Percentiles rank a stretch among this genome's conserved stretches.
Conservation (phyloP, 768 basidiomycete genomes). For the Leccinum arenicola region DNA sequence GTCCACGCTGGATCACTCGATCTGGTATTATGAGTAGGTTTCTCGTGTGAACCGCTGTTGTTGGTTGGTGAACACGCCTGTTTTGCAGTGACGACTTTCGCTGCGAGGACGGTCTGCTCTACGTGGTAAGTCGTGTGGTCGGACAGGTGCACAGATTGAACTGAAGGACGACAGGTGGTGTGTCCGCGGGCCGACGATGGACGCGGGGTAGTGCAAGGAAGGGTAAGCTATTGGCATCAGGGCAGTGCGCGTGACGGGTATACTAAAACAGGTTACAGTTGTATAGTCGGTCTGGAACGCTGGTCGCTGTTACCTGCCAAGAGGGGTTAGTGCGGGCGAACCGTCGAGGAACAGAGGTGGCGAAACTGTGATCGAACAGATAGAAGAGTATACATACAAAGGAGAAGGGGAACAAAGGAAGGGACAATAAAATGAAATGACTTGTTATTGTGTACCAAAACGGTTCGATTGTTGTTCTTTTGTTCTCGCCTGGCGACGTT, state of each 20-base stretch:
- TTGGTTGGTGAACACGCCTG: constrained; percentile 1
- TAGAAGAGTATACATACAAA: constrained; percentile 13
- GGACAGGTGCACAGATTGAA: not conserved
- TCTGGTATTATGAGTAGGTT: constrained; percentile 74
- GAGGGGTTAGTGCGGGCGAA: constrained; percentile 74
- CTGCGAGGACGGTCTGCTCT: constrained; percentile 78
- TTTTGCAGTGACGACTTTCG: constrained; percentile 62
- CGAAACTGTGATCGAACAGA: constrained; percentile 19
- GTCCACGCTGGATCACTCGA: constrained; percentile 74
- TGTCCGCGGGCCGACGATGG: constrained; percentile 65
- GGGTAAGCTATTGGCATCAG: constrained; percentile 43
- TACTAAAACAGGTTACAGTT: constrained; percentile 41
- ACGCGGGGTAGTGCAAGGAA: constrained; percentile 66
- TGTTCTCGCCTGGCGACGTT: constrained; percentile 36
- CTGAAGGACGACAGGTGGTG: constrained; percentile 44
- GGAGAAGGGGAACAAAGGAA: constrained; percentile 19
- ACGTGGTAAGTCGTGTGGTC: constrained; percentile 50
- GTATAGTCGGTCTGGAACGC: constrained; percentile 60
- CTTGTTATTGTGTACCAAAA: constrained; percentile 31
- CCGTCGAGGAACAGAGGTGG: constrained; percentile 40
- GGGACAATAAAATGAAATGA: constrained; percentile 21
- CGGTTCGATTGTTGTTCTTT: constrained; percentile 26
- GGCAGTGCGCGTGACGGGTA: not conserved
- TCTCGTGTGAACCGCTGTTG: not conserved
- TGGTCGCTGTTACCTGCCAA: constrained; percentile 77